Evolutionary conservation across 495 filamentous ascomycete genomes (phyloP), one percentile per base, ranked within the genome.

Genomic region (Lindgomyces ingoldianus): DNA sequence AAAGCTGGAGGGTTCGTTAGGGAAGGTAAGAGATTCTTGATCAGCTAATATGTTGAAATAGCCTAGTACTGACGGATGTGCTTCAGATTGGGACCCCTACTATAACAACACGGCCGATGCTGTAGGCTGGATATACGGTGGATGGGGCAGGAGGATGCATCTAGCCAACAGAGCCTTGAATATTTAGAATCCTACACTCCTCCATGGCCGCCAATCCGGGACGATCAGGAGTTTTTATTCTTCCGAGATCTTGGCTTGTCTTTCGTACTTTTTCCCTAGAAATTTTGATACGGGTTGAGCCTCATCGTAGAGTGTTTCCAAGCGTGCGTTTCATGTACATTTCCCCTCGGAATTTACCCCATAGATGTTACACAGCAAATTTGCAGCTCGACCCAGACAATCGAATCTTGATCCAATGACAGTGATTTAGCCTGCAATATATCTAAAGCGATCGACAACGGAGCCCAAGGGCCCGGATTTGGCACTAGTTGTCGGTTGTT

Each of bases 101-200:
- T 64, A 70, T 30, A 62, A 70, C 53, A 59, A 70, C 30, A 55
- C 47, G 53, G 62, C 46, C 0, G 68, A 70, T 41, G 53, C 62
- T 4, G 54, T 54, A 3, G 63, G 68, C 1, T 70, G 68, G 68
- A 49, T 70, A 3, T 70, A 70, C 29, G 63, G 68, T 14, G 68
- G 68, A 2, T 70, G 63, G 62, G 59, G 53, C 21, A 44, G 59
- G 14, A 3, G 68, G 25, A 66, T 60, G 30, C 53, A 64, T 19
- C 36, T 67, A 2, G 68, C 68, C 6, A 45, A 44, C 26, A 27
- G 30, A 18, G 64, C 57, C 1, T 57, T 61, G 25, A 64, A 45
- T 30, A 6, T 14, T 39, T n/a, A 6, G 33, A 54, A 9, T 55
- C 19, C 14, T n/a, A 30, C 22, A 41, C 29, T n/a, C n/a, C 48